Evolutionary conservation across 306 rosid species (phyloP).

Genomic region (Benincasa hispida): DNA sequence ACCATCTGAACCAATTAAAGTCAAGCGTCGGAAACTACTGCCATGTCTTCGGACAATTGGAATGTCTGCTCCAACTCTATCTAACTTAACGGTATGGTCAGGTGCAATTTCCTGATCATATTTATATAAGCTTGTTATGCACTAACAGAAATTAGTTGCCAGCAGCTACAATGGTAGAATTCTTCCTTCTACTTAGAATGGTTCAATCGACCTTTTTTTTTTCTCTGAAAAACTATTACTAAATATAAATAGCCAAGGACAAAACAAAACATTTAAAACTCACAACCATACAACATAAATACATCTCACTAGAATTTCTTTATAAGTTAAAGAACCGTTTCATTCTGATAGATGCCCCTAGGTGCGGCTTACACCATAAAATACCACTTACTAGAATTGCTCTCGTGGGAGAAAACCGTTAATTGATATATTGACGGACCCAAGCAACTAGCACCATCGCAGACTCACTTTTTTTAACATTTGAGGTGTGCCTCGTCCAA

Average conservation of each 20-base stretch:
- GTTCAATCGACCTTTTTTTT: neutral
- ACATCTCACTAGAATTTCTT: neutral
- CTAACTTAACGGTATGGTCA: conserved; percentile 88
- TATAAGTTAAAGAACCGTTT: neutral
- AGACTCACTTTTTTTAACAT: neutral
- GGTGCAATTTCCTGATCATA: conserved; percentile 81
- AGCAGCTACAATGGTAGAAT: neutral
- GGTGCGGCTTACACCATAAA: neutral
- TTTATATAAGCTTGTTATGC: neutral
- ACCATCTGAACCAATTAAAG: conserved; percentile 97
- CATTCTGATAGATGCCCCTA: neutral
- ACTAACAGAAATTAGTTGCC: neutral
- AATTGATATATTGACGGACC: neutral
- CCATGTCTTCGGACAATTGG: conserved; percentile 98
- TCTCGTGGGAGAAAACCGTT: neutral
- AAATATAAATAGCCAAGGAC: neutral
- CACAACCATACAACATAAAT: neutral
- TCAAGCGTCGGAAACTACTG: conserved; percentile 95
- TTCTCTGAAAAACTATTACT: neutral
- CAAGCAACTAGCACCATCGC: neutral
- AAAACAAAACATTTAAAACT: neutral
- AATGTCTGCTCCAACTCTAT: conserved; percentile 94
- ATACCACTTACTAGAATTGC: neutral
- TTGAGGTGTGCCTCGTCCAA: neutral
- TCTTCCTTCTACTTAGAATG: neutral